Evolutionary conservation across 345 rosid species (phyloP), one percentile per base, ranked within the genome.

Genomic region (Salix caprea): DNA sequence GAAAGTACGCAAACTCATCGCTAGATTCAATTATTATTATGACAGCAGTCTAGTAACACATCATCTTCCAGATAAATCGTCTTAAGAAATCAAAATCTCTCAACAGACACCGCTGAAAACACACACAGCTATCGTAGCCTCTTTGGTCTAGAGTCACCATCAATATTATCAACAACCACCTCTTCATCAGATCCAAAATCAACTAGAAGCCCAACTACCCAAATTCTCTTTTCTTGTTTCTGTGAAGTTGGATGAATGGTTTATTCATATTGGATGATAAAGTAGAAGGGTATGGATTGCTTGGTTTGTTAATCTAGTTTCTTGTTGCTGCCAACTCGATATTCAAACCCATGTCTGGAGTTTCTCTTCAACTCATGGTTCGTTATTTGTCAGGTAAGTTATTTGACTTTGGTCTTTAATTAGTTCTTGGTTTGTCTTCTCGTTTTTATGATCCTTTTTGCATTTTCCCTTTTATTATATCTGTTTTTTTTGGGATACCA

Each of bases 111-210:
- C 6, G 56, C n/a, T 50, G n/a, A 5, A 50, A 18, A 50, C 21
- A 50, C 8, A 50, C 4, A 34, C 6, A 65, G 19, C 15, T 58
- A 67, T n/a, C 30, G 18, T 2, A 13, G 62, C 30, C 40, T 67
- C 78, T 88, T 84, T 80, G 96, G 86, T 90, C 88, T 21, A 30
- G 71, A 69, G 91, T 89, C 84, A 26, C 73, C 60, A 50, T 76
- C 88, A 80, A 70, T 67, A 67, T 82, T 86, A 72, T 72, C 84
- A 64, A 82, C 70, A 67, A 18, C 70, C 21, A 67, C 70, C 42
- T 34, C 60, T 81, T 61, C 68, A 67, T 73, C 74, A 76, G 88
- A 87, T 91, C 90, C 87, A 46, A 61, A 48, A 69, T 77, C 56
- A 79, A 80, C 85, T 44, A 65, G 72, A 85, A 80, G 72, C 77